Conservation (phyloP, 805 yeast species). For the Pichia rugopelliculosa region DNA sequence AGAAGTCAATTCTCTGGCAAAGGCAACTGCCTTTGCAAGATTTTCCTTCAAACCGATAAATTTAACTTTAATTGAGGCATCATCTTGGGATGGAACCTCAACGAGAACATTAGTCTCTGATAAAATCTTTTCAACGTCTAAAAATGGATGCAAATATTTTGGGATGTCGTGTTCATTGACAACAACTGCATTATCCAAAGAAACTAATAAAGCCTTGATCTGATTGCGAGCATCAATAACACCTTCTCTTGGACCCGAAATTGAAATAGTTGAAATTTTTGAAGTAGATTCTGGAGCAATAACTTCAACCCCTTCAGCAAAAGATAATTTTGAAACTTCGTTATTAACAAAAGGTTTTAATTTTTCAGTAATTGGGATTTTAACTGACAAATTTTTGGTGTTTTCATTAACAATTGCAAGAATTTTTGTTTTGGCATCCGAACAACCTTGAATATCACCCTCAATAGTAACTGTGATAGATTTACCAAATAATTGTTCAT, state of each 20-base stretch:
- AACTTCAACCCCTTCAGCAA: conserved; percentile 25
- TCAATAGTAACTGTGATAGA: conserved; percentile 57
- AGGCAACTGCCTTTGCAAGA: conserved; percentile 53
- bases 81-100: conserved; percentile 40
- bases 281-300: conserved; percentile 27
- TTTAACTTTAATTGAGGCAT: conserved; percentile 39
- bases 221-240: conserved; percentile 49
- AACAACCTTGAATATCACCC: conserved; percentile 83
- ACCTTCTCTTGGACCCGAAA: conserved; percentile 67
- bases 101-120: conserved; percentile 51
- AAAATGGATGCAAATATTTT: conserved; percentile 57
- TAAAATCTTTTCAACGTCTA: conserved; percentile 49
- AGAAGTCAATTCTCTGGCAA: conserved; percentile 54
- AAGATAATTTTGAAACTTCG: conserved; percentile 22
- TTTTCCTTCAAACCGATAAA: conserved; percentile 55
- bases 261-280: conserved; percentile 35
- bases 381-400: conserved; percentile 50
- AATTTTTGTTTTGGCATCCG: conserved; percentile 63
- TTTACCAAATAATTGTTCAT: conserved; percentile 54
- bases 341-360: conserved; percentile 39
- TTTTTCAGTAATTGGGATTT: conserved; percentile 36
- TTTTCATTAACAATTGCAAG: conserved; percentile 67
- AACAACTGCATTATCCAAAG: conserved; percentile 38
- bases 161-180: conserved; percentile 61
- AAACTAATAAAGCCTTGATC: conserved; percentile 39